Percentiles rank a stretch among this genome's conserved stretches.
Evolutionary conservation across 352 stramenopile species (phyloP).

Genomic region (Globisporangium cylindrosporum): DNA sequence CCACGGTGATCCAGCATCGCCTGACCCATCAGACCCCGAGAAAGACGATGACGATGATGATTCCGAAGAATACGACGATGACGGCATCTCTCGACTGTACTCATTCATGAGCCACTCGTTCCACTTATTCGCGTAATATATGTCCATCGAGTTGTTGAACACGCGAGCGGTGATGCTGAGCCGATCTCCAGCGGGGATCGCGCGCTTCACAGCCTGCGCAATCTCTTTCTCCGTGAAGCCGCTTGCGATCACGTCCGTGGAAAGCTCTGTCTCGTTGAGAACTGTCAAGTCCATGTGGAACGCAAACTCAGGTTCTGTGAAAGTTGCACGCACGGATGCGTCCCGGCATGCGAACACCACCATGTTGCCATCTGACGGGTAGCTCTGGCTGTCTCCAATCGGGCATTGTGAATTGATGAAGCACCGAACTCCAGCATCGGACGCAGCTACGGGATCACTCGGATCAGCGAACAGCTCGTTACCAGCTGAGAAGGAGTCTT

Average conservation of each 20-base stretch:
- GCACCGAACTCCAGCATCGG: slow-evolving; percentile 23
- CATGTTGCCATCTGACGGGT: not conserved
- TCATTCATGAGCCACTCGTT: slow-evolving; percentile 28
- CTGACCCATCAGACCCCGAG: not conserved
- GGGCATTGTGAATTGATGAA: slow-evolving; percentile 19
- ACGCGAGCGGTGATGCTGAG: slow-evolving; percentile 31
- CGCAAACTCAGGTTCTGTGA: not conserved
- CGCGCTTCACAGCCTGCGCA: not conserved
- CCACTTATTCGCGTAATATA: slow-evolving; percentile 17
- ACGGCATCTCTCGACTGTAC: slow-evolving; percentile 6
- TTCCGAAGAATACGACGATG: not conserved
- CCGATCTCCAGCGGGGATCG: slow-evolving; percentile 11
- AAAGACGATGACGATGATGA: not conserved
- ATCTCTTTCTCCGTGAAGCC: slow-evolving; percentile 1
- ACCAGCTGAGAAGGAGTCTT: not conserved
- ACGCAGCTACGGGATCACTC: slow-evolving; percentile 7
- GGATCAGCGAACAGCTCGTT: not conserved
- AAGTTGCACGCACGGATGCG: not conserved
- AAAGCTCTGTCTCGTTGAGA: not conserved
- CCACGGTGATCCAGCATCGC: not conserved
- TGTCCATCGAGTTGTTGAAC: slow-evolving; percentile 34
- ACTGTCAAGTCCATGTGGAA: slow-evolving; percentile 1
- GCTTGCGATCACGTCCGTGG: slow-evolving; percentile 1
- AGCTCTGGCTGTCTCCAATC: not conserved
- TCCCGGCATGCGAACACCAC: slow-evolving; percentile 2